Percentiles rank a stretch among this genome's conserved stretches.
Conservation (phyloP, 139 green algal species). For the Asterochloris sp. region DNA sequence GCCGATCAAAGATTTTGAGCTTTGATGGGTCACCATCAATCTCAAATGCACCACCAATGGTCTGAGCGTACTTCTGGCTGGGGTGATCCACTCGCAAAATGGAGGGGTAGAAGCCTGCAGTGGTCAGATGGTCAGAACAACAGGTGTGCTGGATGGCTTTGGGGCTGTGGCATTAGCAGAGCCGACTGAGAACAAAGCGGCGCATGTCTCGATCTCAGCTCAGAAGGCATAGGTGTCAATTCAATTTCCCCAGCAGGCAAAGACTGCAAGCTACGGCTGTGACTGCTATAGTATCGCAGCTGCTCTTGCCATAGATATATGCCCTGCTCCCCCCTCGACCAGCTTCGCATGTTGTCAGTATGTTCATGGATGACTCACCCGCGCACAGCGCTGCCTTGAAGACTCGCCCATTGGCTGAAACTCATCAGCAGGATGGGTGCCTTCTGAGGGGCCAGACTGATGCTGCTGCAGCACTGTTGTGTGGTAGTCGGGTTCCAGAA, state of each 20-base stretch:
- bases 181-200: not conserved
- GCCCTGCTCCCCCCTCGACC: not conserved
- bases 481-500: not conserved
- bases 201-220: not conserved
- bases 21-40: slow-evolving; percentile 40
- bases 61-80: slow-evolving; percentile 37
- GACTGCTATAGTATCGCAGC: not conserved
- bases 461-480: not conserved
- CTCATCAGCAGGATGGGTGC: slow-evolving; percentile 2
- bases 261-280: not conserved
- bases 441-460: not conserved
- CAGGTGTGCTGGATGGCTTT: too few species aligned
- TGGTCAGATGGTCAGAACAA: slow-evolving; percentile 19
- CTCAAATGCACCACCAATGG: slow-evolving; percentile 49
- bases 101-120: slow-evolving; percentile 88
- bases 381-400: slow-evolving; percentile 56
- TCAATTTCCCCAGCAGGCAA: not conserved
- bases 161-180: not conserved
- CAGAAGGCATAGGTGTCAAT: not conserved
- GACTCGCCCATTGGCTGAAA: slow-evolving; percentile 52
- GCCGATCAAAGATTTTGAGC: slow-evolving; percentile 54
- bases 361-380: not conserved
- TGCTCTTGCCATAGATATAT: not conserved
- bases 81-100: slow-evolving; percentile 82
- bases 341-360: not conserved